Base-by-base conservation (phyloP, 768 basidiomycete genomes). In the Pleurotus tuoliensis region DNA sequence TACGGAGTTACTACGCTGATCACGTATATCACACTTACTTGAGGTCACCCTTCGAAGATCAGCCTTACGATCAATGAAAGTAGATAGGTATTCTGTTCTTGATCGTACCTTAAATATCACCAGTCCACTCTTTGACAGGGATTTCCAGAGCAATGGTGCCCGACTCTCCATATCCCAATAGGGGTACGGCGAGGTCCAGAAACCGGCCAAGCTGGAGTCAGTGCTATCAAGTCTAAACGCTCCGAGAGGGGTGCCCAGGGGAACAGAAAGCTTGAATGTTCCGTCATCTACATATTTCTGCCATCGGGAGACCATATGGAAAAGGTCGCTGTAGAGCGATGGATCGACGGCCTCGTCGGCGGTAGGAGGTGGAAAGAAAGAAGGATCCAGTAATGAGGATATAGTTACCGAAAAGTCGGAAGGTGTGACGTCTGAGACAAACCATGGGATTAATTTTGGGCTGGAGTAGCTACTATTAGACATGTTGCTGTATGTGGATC, bases 401-500 rank as follows among this genome's bases (percentile, higher is more conserved):
- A 95, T 78, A 0, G 83, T 80, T 48, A 74, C 69, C 22, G 67
- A 62, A 69, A 97, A 97, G 69, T 99, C 96, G 22, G 78, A 73
- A 1, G 96, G 94, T 3, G 91, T 90, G 24, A 95, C 94, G 67
- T 97, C 93, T 9, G 91, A 94, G 46, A 98, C 95, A 67, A 98
- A 99, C 94, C 96, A 99, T 0, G 95, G 95, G 51, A 98, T 89
- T 7, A 90, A 75, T 69, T 99, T 98, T 0, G 94, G 92, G 72
- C 94, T 96, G 58, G 5, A 7, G 22, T 27, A n/a, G 12, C 5
- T 22, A 16, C 13, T 49, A 45, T 40, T 52, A 15, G 47, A 57
- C 9, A 61, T n/a, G 13, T 20, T 39, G 12, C 34, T 54, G 7
- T 11, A 56, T 2, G 37, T 22, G 44, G 3, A 56, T 39, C 24